Evolutionary conservation across 306 rosid species (phyloP).

Genomic region (Rosa rugosa): DNA sequence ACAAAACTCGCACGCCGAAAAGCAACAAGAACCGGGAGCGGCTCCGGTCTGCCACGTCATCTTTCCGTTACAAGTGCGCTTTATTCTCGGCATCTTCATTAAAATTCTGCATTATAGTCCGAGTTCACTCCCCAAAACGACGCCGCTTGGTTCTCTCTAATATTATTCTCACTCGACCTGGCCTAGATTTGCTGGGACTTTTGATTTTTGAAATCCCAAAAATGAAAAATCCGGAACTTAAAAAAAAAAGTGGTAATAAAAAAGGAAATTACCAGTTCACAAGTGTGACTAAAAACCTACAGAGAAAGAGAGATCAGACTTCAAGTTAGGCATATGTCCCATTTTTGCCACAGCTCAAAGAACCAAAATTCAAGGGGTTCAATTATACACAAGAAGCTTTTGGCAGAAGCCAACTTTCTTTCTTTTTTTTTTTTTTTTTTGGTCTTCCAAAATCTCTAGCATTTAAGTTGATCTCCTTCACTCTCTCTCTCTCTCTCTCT

Average conservation of each 20-base stretch:
- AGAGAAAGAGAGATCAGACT: background rate
- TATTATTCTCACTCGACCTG: background rate
- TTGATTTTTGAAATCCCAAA: background rate
- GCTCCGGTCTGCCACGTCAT: constrained; percentile 26
- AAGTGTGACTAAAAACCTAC: background rate
- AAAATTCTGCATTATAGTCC: background rate
- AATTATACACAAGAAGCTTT: constrained; percentile 22
- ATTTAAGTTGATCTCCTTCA: constrained; percentile 18
- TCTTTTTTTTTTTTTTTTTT: background rate
- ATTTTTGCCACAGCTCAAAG: constrained; percentile 4
- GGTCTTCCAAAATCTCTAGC: constrained; percentile 13
- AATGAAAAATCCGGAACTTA: too few species aligned
- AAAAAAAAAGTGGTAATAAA: background rate
- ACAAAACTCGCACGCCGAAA: background rate
- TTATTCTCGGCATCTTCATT: constrained; percentile 18
- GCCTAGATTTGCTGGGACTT: background rate
- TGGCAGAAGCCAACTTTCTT: constrained; percentile 22
- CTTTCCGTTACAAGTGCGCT: constrained; percentile 30
- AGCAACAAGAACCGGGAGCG: background rate
- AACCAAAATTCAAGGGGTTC: too few species aligned
- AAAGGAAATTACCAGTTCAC: background rate
- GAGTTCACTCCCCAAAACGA: background rate
- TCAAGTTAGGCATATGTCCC: background rate
- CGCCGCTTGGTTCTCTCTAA: constrained; percentile 12
- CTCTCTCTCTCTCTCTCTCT: constrained; percentile 13